Evolutionary conservation across 176 grass and related monocot genomes (phyloP).

Genomic region (Phoenix dactylifera): DNA sequence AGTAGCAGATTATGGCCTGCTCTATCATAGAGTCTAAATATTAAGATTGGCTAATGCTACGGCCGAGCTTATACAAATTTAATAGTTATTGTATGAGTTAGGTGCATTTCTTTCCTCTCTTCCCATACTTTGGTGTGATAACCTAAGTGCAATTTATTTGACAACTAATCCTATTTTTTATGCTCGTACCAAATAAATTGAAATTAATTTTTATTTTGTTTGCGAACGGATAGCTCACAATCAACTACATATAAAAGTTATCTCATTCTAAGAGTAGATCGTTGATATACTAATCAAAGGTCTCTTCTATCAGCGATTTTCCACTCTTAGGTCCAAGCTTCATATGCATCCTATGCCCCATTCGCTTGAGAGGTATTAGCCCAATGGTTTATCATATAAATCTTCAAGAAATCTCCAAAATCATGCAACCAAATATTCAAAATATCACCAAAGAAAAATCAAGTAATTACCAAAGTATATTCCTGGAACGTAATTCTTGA

Average conservation of each 20-base stretch:
- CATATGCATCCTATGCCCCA: no score
- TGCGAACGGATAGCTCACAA: background rate
- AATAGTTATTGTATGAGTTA: background rate
- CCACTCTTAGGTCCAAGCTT: no score
- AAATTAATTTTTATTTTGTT: constrained; percentile 9
- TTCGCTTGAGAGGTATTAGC: no score
- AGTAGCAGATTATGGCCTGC: background rate
- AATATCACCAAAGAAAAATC: no score
- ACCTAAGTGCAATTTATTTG: background rate
- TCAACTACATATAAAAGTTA: background rate
- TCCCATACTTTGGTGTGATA: constrained; percentile 3
- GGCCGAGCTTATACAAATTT: background rate
- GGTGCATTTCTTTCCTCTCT: background rate
- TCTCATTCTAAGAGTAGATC: background rate
- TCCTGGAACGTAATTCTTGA: no score
- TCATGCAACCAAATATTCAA: no score
- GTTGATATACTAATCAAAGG: background rate
- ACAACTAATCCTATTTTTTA: constrained; percentile 1
- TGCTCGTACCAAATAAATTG: background rate
- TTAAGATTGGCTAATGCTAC: background rate
- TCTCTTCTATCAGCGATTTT: no score
- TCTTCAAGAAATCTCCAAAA: no score
- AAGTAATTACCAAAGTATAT: no score
- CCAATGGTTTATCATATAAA: no score
- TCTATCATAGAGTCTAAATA: background rate